A percentile compares a stretch with the other conserved stretches of the same genome.
Conservation (phyloP, 345 rosid genomes). For the Nephelium lappaceum region DNA sequence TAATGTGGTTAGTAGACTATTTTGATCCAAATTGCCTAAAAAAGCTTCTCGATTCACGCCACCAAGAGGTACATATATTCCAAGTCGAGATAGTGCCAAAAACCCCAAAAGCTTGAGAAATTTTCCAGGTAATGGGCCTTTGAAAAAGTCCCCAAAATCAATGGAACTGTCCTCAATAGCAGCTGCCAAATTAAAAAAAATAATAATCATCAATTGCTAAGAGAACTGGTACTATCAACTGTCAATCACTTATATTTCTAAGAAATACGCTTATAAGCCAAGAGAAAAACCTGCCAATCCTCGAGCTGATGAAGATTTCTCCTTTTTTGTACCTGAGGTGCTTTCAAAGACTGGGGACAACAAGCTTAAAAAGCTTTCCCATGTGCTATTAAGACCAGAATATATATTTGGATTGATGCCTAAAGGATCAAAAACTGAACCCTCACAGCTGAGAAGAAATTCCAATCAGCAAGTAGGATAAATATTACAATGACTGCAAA, state of each 20-base stretch:
- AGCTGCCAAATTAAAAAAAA: conserved; percentile 55
- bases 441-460: conserved; percentile 51
- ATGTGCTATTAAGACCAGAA: conserved; percentile 47
- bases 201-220: conserved; percentile 22
- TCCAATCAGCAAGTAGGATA: conserved; percentile 37
- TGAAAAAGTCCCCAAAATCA: conserved; percentile 97
- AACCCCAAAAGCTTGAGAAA: conserved; percentile 85
- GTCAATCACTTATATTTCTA: not conserved
- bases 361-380: conserved; percentile 60
- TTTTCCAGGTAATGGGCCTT: conserved; percentile 91
- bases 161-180: conserved; percentile 98
- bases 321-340: conserved; percentile 63
- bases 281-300: conserved; percentile 76
- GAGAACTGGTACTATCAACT: conserved; percentile 14
- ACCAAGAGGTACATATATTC: conserved; percentile 93
- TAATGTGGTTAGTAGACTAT: conserved; percentile 85
- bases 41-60: conserved; percentile 94
- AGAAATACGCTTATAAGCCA: conserved; percentile 12
- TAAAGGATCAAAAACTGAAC: conserved; percentile 76
- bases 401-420: conserved; percentile 61
- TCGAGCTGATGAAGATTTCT: conserved; percentile 64
- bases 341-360: conserved; percentile 62
- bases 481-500: conserved; percentile 23
- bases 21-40: conserved; percentile 89
- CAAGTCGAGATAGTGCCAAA: conserved; percentile 89